These are phyloP conservation scores for Rubia yunnanensis DNA, from an alignment of 257 asterid genomes.

Conservation along the genomic window DNA sequence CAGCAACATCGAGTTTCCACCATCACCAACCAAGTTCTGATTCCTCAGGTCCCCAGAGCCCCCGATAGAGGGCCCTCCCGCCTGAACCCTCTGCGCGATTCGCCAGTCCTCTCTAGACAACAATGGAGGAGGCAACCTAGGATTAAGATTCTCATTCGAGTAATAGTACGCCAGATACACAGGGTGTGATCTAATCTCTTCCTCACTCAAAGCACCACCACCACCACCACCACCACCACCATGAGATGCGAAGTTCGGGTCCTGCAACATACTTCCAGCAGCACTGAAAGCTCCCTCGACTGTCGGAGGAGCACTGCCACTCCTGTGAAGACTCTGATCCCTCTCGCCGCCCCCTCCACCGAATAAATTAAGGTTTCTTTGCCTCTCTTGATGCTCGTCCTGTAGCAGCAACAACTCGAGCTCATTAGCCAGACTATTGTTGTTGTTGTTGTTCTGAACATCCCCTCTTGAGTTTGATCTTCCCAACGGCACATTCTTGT, in stretches of 20 bases:
- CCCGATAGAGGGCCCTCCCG: constrained; percentile 41
- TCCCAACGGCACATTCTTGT: constrained; percentile 17
- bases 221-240: constrained; percentile 12
- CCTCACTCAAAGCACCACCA: constrained; percentile 39
- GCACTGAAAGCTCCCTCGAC: constrained; percentile 63
- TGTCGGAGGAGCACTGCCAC: constrained; percentile 85
- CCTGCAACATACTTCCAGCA: constrained; percentile 35
- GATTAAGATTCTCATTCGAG: constrained; percentile 68
- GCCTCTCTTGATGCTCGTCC: constrained; percentile 21
- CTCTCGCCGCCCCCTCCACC: constrained; percentile 48
- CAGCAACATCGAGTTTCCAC: constrained; percentile 33
- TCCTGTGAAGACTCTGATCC: constrained; percentile 41
- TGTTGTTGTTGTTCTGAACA: constrained; percentile 18
- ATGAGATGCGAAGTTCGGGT: constrained; percentile 33
- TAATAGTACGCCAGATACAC: constrained; percentile 67
- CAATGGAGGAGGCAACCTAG: constrained; percentile 77
- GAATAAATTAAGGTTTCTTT: constrained; percentile 32
- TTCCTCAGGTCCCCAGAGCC: constrained; percentile 21
- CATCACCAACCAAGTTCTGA: constrained; percentile 27
- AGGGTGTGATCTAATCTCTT: constrained; percentile 67
- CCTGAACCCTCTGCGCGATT: constrained; percentile 58
- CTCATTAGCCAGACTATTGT: constrained; percentile 41
- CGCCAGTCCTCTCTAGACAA: constrained; percentile 82
- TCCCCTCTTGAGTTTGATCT: constrained; percentile 45
- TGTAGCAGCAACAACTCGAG: constrained; percentile 43